These are phyloP conservation scores for Talaromyces marneffei DNA, from an alignment of 2,329 filamentous ascomycete genomes.

Conservation along the genomic window DNA sequence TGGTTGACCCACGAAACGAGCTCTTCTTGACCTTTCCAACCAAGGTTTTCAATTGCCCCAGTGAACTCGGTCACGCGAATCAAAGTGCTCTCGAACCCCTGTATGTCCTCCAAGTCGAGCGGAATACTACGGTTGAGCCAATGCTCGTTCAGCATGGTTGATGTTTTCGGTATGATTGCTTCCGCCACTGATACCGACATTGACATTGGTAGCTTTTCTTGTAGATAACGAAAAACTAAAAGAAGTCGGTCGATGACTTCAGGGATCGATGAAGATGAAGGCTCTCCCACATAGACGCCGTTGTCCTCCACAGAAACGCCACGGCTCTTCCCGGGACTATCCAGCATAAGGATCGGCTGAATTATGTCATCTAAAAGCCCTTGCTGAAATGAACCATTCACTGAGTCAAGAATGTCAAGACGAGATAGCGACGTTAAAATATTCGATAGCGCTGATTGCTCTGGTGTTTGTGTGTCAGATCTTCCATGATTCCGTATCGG, in stretches of 20 bases:
- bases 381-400: slow-evolving; percentile 29
- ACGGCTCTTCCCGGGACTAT: slow-evolving; percentile 21
- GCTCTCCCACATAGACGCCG: slow-evolving; percentile 24
- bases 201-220: slow-evolving; percentile 44
- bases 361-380: slow-evolving; percentile 28
- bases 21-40: slow-evolving; percentile 57
- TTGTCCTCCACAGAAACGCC: slow-evolving; percentile 24
- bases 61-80: slow-evolving; percentile 61
- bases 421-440: slow-evolving; percentile 26
- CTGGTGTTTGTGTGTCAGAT: slow-evolving; percentile 11
- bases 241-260: slow-evolving; percentile 41
- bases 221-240: slow-evolving; percentile 47
- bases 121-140: slow-evolving; percentile 78
- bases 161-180: slow-evolving; percentile 64
- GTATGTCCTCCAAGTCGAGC: slow-evolving; percentile 63
- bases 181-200: slow-evolving; percentile 55
- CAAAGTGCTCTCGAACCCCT: slow-evolving; percentile 65
- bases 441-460: slow-evolving; percentile 25
- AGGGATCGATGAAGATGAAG: slow-evolving; percentile 24
- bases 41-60: slow-evolving; percentile 53
- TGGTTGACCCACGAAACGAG: slow-evolving; percentile 75
- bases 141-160: slow-evolving; percentile 60
- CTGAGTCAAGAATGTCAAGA: slow-evolving; percentile 27
- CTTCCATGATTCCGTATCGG: too few species aligned
- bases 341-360: slow-evolving; percentile 28